Conservation (phyloP, 2,329 filamentous ascomycete species). For the Fusarium sp. region DNA sequence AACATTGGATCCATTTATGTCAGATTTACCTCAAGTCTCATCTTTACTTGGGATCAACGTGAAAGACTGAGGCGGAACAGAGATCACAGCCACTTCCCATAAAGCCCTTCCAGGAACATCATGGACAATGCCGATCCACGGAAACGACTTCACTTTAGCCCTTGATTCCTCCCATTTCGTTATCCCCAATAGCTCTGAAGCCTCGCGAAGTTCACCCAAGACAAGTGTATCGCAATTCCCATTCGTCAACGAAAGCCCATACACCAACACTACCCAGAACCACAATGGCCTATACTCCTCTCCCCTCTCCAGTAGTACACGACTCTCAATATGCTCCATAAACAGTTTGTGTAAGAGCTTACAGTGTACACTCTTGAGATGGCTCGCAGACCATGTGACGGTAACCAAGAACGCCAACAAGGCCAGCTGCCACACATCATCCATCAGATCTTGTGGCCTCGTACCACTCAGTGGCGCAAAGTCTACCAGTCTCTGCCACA, state of each 20-base stretch:
- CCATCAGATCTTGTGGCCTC: slow-evolving; percentile 10
- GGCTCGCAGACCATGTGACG: slow-evolving; percentile 9
- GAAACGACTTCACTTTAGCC: slow-evolving; percentile 2
- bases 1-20: not conserved
- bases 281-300: slow-evolving; percentile 9
- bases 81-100: not conserved
- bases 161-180: slow-evolving; percentile 14
- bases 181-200: not conserved
- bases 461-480: slow-evolving; percentile 10
- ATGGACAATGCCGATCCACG: slow-evolving; percentile 28
- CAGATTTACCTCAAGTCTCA: not conserved
- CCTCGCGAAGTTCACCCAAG: not conserved
- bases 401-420: slow-evolving; percentile 20
- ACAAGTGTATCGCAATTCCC: not conserved
- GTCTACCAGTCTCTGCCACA: slow-evolving; percentile 21
- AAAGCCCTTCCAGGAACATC: slow-evolving; percentile 9
- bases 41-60: not conserved
- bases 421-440: slow-evolving; percentile 23
- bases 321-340: not conserved
- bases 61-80: too few species aligned
- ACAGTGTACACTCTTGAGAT: slow-evolving; percentile 3
- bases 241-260: slow-evolving; percentile 4
- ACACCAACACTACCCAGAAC: slow-evolving; percentile 29
- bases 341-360: slow-evolving; percentile 9
- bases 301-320: not conserved